Evolutionary conservation across 345 rosid genomes (phyloP).

Genomic region (Camelina sativa): DNA sequence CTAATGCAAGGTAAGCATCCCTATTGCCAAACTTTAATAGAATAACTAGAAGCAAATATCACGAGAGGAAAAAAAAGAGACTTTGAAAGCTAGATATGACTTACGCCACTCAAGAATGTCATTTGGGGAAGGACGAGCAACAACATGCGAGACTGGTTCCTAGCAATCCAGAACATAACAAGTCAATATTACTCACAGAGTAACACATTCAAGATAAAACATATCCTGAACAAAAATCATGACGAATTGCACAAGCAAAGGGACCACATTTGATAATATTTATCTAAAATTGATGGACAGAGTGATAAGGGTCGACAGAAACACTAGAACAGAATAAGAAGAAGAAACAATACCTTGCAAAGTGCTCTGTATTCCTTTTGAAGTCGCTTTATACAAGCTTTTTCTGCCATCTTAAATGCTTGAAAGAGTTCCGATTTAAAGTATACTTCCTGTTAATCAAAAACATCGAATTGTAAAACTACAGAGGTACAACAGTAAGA

Average conservation of each 20-base stretch:
- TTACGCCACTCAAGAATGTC: constrained; percentile 99
- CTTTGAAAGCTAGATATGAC: neutral
- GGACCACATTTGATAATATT: neutral
- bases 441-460: neutral
- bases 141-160: constrained; percentile 95
- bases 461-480: neutral
- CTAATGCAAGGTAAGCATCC: neutral
- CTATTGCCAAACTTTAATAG: constrained; percentile 9
- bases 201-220: neutral
- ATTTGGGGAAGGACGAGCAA: constrained; percentile 91
- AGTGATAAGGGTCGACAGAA: neutral
- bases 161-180: constrained; percentile 29
- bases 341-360: constrained; percentile 59
- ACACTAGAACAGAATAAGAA: neutral
- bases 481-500: neutral
- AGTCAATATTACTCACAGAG: neutral
- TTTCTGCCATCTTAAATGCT: constrained; percentile 65
- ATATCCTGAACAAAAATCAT: neutral
- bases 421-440: neutral
- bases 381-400: constrained; percentile 80
- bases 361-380: constrained; percentile 93
- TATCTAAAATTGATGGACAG: neutral
- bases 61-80: too few species aligned
- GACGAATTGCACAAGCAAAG: neutral
- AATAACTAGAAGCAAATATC: neutral